Percentiles rank a stretch among this genome's conserved stretches.
Evolutionary conservation across 2,329 filamentous ascomycete species (phyloP).

Genomic region (Chaetothyriales sp.): DNA sequence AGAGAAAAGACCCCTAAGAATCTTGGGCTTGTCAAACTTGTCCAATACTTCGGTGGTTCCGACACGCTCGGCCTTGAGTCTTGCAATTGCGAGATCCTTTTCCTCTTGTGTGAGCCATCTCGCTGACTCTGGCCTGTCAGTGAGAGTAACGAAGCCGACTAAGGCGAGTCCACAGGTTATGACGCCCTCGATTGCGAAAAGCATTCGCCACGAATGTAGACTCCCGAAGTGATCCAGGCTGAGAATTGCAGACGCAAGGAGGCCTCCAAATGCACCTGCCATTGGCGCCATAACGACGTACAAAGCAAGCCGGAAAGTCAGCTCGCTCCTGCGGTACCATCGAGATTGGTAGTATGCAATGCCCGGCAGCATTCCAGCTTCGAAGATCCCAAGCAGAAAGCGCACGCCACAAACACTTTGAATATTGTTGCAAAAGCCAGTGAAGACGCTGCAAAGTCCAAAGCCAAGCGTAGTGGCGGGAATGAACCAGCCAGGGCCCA

Average conservation of each 20-base stretch:
- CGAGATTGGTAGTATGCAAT: conserved; percentile 28
- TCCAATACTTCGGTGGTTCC: conserved; percentile 48
- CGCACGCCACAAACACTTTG: conserved; percentile 43
- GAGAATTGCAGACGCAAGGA: conserved; percentile 49
- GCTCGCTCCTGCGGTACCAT: conserved; percentile 48
- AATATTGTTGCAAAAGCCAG: conserved; percentile 47
- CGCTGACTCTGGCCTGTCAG: conserved; percentile 53
- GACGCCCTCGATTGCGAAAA: conserved; percentile 56
- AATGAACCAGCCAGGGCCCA: conserved; percentile 57
- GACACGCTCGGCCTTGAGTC: conserved; percentile 53
- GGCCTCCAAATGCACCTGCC: conserved; percentile 54
- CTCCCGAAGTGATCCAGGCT: conserved; percentile 42
- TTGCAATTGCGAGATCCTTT: conserved; percentile 48
- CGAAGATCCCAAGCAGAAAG: conserved; percentile 43
- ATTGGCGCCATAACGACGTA: conserved; percentile 57
- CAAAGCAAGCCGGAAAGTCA: conserved; percentile 49
- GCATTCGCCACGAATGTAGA: conserved; percentile 48
- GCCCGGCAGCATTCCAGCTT: conserved; percentile 48
- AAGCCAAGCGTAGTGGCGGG: conserved; percentile 47
- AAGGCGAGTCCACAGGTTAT: conserved; percentile 37
- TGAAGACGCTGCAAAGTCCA: conserved; percentile 46
- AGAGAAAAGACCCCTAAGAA: conserved; percentile 45
- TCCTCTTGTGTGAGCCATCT: conserved; percentile 50
- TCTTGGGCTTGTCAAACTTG: conserved; percentile 43
- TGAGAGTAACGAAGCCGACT: conserved; percentile 47